A percentile compares a stretch with the other conserved stretches of the same genome.
These are phyloP conservation scores for Stephania yunnanensis DNA, from an alignment of 164 flowering plant species.

Conservation along the genomic window DNA sequence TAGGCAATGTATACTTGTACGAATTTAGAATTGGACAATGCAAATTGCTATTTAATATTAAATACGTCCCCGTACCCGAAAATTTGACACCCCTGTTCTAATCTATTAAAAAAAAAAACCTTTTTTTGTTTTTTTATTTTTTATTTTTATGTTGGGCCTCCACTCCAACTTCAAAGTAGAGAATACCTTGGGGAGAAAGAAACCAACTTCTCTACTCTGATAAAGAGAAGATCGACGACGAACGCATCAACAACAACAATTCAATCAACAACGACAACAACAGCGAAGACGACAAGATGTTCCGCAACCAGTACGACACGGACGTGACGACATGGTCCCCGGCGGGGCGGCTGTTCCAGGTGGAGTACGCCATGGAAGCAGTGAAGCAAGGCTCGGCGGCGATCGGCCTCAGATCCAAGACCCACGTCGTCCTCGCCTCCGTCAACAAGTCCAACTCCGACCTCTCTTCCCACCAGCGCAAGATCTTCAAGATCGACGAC, in stretches of 20 bases:
- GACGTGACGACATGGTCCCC: slow-evolving; percentile 96
- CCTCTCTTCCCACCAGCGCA: slow-evolving; percentile 92
- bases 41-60: too few species aligned
- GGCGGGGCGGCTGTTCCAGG: slow-evolving; percentile 85
- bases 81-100: too few species aligned
- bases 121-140: too few species aligned
- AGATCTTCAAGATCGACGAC: slow-evolving; percentile 94
- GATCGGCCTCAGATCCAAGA: slow-evolving; percentile 90
- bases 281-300: slow-evolving; percentile 32
- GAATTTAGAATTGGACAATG: too few species aligned
- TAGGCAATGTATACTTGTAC: too few species aligned
- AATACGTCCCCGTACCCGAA: too few species aligned
- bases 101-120: too few species aligned
- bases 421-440: slow-evolving; percentile 77
- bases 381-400: slow-evolving; percentile 99
- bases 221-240: background rate
- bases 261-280: background rate
- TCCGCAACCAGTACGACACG: slow-evolving; percentile 83
- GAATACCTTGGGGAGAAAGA: slow-evolving; percentile 14
- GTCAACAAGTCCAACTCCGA: slow-evolving; percentile 89
- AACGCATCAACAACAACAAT: background rate
- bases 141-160: too few species aligned
- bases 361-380: slow-evolving; percentile 99
- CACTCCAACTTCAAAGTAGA: background rate
- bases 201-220: background rate